A percentile compares a stretch with the other conserved stretches of the same genome.
Evolutionary conservation across 257 asterid genomes (phyloP).

Genomic region (Penstemon newberryi): DNA sequence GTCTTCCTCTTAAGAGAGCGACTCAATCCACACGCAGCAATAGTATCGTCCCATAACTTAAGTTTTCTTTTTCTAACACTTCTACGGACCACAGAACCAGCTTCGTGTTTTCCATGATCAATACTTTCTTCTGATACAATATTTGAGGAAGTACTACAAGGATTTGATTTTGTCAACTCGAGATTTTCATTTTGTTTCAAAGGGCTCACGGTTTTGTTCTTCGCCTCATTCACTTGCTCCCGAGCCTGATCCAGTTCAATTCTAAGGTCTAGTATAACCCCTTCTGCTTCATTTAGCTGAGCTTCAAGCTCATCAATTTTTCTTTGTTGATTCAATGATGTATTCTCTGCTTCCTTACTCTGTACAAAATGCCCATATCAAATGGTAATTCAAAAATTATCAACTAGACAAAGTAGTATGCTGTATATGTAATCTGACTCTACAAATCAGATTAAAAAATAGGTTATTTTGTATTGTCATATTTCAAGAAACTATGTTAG

Average conservation of each 20-base stretch:
- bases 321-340: conserved; percentile 38
- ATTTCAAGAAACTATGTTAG: no score
- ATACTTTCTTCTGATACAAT: conserved; percentile 28
- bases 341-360: conserved; percentile 52
- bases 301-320: conserved; percentile 62
- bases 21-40: conserved; percentile 34
- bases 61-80: conserved; percentile 63
- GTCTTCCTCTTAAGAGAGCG: conserved; percentile 30
- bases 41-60: conserved; percentile 50
- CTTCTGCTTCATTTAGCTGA: conserved; percentile 87
- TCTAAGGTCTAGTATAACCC: conserved; percentile 64
- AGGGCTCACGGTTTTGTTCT: conserved; percentile 30
- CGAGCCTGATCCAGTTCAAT: conserved; percentile 50
- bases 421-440: no score
- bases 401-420: neutral
- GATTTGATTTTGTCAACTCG: conserved; percentile 20
- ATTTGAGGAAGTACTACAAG: conserved; percentile 23
- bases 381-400: conserved; percentile 10
- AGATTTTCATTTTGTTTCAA: conserved; percentile 28
- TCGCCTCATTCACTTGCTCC: conserved; percentile 44
- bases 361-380: conserved; percentile 30
- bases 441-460: no score
- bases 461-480: no score
- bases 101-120: conserved; percentile 29
- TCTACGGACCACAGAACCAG: conserved; percentile 51